These are phyloP conservation scores for Fusarium neocosmosporiellum DNA, from an alignment of 2,329 filamentous ascomycete species.

Conservation along the genomic window DNA sequence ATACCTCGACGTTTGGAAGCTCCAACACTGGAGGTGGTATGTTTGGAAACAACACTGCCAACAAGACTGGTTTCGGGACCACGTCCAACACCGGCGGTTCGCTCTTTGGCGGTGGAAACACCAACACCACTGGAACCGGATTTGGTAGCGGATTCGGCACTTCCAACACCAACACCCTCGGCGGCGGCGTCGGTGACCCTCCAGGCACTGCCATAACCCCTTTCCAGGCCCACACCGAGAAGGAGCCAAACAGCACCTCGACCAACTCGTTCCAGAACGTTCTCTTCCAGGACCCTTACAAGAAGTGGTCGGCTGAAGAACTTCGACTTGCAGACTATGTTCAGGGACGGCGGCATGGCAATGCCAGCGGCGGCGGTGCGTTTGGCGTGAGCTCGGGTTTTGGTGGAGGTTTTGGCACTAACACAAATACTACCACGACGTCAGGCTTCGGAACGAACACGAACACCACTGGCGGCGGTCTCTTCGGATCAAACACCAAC, in stretches of 20 bases:
- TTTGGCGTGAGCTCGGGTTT: slow-evolving; percentile 75
- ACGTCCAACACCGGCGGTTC: slow-evolving; percentile 54
- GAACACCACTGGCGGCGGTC: slow-evolving; percentile 49
- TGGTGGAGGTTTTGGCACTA: slow-evolving; percentile 63
- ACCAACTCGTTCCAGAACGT: slow-evolving; percentile 82
- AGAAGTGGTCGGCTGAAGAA: slow-evolving; percentile 91
- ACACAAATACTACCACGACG: slow-evolving; percentile 37
- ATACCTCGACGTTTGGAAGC: slow-evolving; percentile 55
- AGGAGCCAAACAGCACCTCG: slow-evolving; percentile 70
- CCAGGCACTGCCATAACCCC: slow-evolving; percentile 77
- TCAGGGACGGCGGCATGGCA: slow-evolving; percentile 86
- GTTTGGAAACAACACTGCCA: slow-evolving; percentile 62
- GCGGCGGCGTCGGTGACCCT: slow-evolving; percentile 65
- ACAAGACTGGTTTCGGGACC: slow-evolving; percentile 64
- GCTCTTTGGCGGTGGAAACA: slow-evolving; percentile 58
- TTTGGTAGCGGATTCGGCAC: slow-evolving; percentile 57
- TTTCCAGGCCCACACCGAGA: slow-evolving; percentile 78
- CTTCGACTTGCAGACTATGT: slow-evolving; percentile 87
- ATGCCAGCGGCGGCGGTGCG: slow-evolving; percentile 83
- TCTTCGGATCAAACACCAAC: slow-evolving; percentile 52
- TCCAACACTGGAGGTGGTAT: slow-evolving; percentile 58
- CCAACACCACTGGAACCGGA: slow-evolving; percentile 44
- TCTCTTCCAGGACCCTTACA: slow-evolving; percentile 81
- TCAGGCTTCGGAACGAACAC: slow-evolving; percentile 60
- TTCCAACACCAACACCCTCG: slow-evolving; percentile 61